Evolutionary conservation across 306 rosid species (phyloP).

Genomic region (Lathyrus aphaca): DNA sequence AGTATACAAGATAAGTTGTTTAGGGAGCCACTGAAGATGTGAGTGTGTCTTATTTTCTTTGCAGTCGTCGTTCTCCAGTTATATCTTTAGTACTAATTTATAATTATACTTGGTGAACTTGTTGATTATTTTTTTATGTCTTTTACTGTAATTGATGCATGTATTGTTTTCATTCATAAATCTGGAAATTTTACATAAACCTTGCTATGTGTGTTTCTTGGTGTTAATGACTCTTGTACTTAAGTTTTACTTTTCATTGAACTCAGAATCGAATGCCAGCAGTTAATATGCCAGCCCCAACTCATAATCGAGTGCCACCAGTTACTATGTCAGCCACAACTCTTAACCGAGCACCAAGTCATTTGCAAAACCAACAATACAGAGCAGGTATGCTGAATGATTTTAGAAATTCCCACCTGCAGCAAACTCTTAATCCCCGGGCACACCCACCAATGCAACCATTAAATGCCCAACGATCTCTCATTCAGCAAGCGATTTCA

Average conservation of each 20-base stretch:
- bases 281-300: constrained; percentile 36
- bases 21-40: constrained; percentile 9
- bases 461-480: constrained; percentile 37
- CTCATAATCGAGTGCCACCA: constrained; percentile 43
- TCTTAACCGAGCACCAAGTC: constrained; percentile 47
- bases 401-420: constrained; percentile 64
- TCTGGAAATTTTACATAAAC: constrained; percentile 29
- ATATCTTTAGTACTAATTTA: neutral
- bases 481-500: constrained; percentile 48
- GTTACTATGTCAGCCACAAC: constrained; percentile 37
- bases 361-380: constrained; percentile 37
- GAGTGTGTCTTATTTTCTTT: constrained; percentile 3
- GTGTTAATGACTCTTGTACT: constrained; percentile 24
- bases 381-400: constrained; percentile 31
- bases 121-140: constrained; percentile 13
- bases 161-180: neutral
- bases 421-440: constrained; percentile 54
- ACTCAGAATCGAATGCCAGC: constrained; percentile 56
- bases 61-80: constrained; percentile 4
- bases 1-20: neutral
- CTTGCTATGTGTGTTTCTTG: constrained; percentile 4
- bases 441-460: constrained; percentile 39
- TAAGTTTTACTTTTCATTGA: constrained; percentile 35
- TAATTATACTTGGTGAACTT: constrained; percentile 21
- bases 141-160: constrained; percentile 2